phyloP scores from a whole-genome alignment of 2,329 filamentous ascomycete species.

The Cladosporium cucumerinum region DNA sequence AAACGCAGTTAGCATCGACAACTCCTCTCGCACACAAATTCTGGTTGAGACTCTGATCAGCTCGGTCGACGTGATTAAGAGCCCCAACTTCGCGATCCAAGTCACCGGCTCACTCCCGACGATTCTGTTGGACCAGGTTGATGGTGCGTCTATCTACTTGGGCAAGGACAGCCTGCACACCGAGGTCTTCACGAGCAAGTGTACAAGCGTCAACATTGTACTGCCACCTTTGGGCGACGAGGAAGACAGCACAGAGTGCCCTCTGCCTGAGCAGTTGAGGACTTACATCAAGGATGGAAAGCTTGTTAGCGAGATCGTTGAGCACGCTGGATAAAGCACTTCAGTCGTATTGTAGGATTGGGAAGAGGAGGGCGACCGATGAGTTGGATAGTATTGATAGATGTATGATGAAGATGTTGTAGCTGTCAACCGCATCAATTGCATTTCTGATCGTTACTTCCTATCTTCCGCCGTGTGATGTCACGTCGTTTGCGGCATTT shows the following conservation, averaged over 20 bases:
- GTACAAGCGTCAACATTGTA: constrained; percentile 80
- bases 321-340: constrained; percentile 70
- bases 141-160: constrained; percentile 84
- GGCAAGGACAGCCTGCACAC: constrained; percentile 72
- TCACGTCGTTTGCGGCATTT: too few relatives aligned
- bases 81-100: constrained; percentile 80
- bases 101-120: constrained; percentile 83
- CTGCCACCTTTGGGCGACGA: constrained; percentile 62
- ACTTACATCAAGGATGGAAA: constrained; percentile 72
- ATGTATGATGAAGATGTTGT: constrained; percentile 13
- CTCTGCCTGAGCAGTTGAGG: constrained; percentile 87
- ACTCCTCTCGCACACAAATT: constrained; percentile 77
- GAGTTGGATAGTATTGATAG: not conserved
- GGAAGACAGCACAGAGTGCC: constrained; percentile 80
- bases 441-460: too few relatives aligned
- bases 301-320: constrained; percentile 89
- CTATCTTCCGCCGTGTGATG: too few relatives aligned
- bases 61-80: constrained; percentile 92
- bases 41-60: constrained; percentile 87
- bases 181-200: constrained; percentile 88
- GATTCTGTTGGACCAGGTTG: constrained; percentile 86
- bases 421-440: not conserved
- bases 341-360: constrained; percentile 5
- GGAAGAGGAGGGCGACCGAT: not conserved
- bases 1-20: constrained; percentile 95